These are phyloP conservation scores for Kluyveromyces nonfermentans DNA, from an alignment of 805 yeast genomes.

Conservation along the genomic window DNA sequence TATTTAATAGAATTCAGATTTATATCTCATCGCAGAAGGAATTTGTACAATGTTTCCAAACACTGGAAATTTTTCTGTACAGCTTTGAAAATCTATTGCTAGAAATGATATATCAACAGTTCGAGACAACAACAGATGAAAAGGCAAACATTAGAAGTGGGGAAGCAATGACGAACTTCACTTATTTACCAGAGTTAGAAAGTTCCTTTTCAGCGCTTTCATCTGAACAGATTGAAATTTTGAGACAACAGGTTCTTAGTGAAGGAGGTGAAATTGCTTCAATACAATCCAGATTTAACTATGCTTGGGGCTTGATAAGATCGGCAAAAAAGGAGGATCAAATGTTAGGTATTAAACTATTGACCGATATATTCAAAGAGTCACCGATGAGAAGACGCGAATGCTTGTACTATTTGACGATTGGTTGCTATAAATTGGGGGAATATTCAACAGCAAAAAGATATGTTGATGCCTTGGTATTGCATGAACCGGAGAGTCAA, in stretches of 20 bases:
- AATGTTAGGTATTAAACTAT: slow-evolving; percentile 66
- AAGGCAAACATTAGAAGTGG: neutral
- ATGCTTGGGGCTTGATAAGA: slow-evolving; percentile 92
- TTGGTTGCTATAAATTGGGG: slow-evolving; percentile 83
- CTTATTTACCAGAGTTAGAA: slow-evolving; percentile 24
- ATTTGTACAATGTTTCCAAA: too few relatives aligned
- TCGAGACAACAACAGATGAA: neutral
- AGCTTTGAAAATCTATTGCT: neutral
- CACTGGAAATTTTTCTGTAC: neutral
- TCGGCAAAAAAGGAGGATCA: slow-evolving; percentile 55
- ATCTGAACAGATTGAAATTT: slow-evolving; percentile 62
- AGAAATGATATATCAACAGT: neutral
- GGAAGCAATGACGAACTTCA: slow-evolving; percentile 18
- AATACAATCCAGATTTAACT: slow-evolving; percentile 81
- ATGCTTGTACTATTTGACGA: slow-evolving; percentile 74
- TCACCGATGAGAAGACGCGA: slow-evolving; percentile 82
- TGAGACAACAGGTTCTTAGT: slow-evolving; percentile 65
- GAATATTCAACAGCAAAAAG: slow-evolving; percentile 80
- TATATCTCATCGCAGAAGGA: too few relatives aligned
- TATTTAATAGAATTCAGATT: too few relatives aligned
- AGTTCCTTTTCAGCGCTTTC: slow-evolving; percentile 42
- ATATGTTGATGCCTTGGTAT: slow-evolving; percentile 68
- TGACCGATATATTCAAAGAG: slow-evolving; percentile 60
- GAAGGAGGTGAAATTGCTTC: slow-evolving; percentile 71
- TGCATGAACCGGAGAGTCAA: slow-evolving; percentile 73